These are phyloP conservation scores for Angophora floribunda DNA, from an alignment of 345 rosid species.

Conservation along the genomic window DNA sequence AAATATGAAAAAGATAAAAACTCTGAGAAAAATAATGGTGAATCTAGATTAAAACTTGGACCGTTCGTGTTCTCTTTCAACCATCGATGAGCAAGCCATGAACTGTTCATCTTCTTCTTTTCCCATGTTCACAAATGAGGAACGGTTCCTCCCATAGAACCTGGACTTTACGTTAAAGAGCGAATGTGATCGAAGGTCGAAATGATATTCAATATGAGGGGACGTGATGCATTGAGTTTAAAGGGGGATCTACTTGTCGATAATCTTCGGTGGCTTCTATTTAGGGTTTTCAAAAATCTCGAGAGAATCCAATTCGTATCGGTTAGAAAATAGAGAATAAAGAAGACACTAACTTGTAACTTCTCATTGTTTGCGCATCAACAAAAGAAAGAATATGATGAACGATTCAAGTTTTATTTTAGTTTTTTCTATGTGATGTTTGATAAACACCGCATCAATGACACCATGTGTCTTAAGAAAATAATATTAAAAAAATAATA, in stretches of 20 bases:
- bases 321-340: neutral
- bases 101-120: neutral
- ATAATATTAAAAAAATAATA: neutral
- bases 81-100: neutral
- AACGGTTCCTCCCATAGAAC: neutral
- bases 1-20: neutral
- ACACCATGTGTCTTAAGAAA: neutral
- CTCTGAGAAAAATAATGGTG: neutral
- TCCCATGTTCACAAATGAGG: neutral
- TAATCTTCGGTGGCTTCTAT: neutral
- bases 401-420: neutral
- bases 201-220: neutral
- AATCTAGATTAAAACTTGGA: too few species aligned
- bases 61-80: too few species aligned
- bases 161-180: neutral
- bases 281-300: neutral
- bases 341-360: neutral
- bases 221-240: neutral
- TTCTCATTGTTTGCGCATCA: neutral
- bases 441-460: rapidly evolving
- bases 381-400: neutral
- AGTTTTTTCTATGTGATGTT: neutral
- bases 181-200: neutral
- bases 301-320: neutral
- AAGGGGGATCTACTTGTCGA: neutral